Evolutionary conservation across 495 filamentous ascomycete species (phyloP).

Genomic region (Paragyromitra xinjiangensis): DNA sequence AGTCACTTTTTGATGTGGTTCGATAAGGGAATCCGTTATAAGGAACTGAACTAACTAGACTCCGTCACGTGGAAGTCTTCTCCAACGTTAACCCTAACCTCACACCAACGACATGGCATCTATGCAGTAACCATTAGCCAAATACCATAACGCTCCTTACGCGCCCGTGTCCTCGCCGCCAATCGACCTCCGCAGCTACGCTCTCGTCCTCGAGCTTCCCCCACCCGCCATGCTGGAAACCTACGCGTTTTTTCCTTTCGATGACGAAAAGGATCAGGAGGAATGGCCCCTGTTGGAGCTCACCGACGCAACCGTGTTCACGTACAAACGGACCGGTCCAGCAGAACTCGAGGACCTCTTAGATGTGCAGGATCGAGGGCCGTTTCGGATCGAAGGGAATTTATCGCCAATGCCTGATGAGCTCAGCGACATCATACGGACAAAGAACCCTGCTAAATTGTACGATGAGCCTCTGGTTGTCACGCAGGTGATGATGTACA

Average conservation of each 20-base stretch:
- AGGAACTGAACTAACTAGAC: neutral
- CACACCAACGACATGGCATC: constrained; percentile 14
- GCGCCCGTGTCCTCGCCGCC: neutral
- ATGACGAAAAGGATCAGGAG: constrained; percentile 42
- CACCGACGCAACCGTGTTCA: constrained; percentile 44
- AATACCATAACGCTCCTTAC: constrained; percentile 11
- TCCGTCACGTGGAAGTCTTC: neutral
- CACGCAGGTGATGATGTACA: constrained; percentile 38
- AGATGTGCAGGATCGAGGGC: constrained; percentile 41
- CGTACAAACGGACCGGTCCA: constrained; percentile 12
- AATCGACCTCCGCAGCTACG: neutral
- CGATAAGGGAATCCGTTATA: constrained; percentile 33
- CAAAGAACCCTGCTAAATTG: constrained; percentile 1
- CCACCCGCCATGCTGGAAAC: constrained; percentile 39
- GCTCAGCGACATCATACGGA: constrained; percentile 4
- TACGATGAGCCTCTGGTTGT: constrained; percentile 28
- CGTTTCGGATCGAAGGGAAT: constrained; percentile 23
- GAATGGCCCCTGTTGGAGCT: constrained; percentile 53
- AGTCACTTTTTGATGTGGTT: constrained; percentile 31
- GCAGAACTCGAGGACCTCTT: constrained; percentile 45
- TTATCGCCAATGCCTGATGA: neutral
- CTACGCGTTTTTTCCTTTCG: constrained; percentile 29
- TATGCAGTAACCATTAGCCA: neutral
- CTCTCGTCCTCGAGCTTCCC: neutral
- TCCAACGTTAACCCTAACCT: constrained; percentile 36